Percentiles rank a stretch among this genome's conserved stretches.
These are phyloP conservation scores for Trametes polyzona DNA, from an alignment of 1,284 basidiomycete genomes.

Conservation along the genomic window DNA sequence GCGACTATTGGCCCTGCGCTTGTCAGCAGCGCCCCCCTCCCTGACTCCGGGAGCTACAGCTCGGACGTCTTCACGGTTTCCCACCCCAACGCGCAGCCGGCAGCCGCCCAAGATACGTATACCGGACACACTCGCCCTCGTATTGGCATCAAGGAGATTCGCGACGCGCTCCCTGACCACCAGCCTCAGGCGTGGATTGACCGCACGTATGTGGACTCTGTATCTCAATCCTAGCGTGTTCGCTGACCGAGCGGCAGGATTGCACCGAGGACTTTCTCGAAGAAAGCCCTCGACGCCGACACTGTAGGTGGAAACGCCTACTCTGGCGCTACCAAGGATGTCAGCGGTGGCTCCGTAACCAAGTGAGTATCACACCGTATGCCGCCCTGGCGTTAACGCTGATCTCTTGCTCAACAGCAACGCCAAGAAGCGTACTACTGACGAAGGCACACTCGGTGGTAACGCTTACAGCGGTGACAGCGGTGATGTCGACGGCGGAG, in stretches of 20 bases:
- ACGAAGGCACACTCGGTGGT: slow-evolving; percentile 33
- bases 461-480: slow-evolving; percentile 35
- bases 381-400: not conserved
- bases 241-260: slow-evolving; percentile 2
- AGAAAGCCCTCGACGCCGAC: slow-evolving; percentile 21
- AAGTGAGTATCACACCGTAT: not conserved
- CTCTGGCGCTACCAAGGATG: slow-evolving; percentile 20
- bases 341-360: slow-evolving; percentile 16
- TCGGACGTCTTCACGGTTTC: slow-evolving; percentile 17
- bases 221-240: no score
- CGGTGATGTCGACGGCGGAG: slow-evolving; percentile 33
- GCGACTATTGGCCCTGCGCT: slow-evolving; percentile 30
- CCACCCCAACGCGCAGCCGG: not conserved
- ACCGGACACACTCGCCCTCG: slow-evolving; percentile 6
- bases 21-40: slow-evolving; percentile 24
- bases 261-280: slow-evolving; percentile 20
- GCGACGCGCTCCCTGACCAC: slow-evolving; percentile 11
- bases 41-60: slow-evolving; percentile 16
- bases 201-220: slow-evolving; percentile 1
- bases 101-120: not conserved
- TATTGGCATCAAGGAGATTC: slow-evolving; percentile 17
- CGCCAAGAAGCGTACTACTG: slow-evolving; percentile 26
- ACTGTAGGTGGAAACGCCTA: slow-evolving; percentile 31
- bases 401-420: not conserved
- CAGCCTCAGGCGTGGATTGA: slow-evolving; percentile 5